Evolutionary conservation across 2,329 filamentous ascomycete species (phyloP).

Genomic region (Arthrobotrys iridis): DNA sequence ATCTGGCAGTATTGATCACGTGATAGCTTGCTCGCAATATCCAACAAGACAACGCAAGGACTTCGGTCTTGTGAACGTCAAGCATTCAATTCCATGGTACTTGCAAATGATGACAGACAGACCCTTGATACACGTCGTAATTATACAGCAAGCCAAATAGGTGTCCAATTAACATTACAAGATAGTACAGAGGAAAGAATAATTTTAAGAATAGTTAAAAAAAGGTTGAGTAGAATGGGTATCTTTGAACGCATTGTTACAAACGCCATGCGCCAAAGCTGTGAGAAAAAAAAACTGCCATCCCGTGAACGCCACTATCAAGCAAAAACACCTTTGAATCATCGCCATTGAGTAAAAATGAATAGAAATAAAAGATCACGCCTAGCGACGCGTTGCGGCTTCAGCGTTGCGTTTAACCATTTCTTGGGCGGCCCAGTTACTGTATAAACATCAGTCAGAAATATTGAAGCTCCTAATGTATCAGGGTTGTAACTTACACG

Average conservation of each 20-base stretch:
- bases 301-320: not conserved
- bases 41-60: constrained; percentile 19
- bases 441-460: not conserved
- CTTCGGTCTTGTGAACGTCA: no score
- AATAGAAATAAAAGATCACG: not conserved
- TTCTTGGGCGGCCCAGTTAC: constrained; percentile 13
- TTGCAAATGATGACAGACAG: not conserved
- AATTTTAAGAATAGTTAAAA: constrained; percentile 7
- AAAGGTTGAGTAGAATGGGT: constrained; percentile 9
- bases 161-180: not conserved
- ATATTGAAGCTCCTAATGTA: not conserved
- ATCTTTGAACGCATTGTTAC: constrained; percentile 32
- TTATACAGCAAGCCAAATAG: not conserved
- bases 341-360: no score
- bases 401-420: not conserved
- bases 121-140: not conserved
- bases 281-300: not conserved
- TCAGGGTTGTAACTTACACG: constrained; percentile 17
- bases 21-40: constrained; percentile 12
- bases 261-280: constrained; percentile 37
- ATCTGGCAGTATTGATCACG: constrained; percentile 50
- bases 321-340: not conserved
- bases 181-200: constrained; percentile 1
- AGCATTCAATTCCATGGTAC: not conserved
- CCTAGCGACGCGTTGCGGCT: not conserved